Base-by-base conservation (phyloP, 192 early-diverging fungal genomes). In the Dissophora ornata region DNA sequence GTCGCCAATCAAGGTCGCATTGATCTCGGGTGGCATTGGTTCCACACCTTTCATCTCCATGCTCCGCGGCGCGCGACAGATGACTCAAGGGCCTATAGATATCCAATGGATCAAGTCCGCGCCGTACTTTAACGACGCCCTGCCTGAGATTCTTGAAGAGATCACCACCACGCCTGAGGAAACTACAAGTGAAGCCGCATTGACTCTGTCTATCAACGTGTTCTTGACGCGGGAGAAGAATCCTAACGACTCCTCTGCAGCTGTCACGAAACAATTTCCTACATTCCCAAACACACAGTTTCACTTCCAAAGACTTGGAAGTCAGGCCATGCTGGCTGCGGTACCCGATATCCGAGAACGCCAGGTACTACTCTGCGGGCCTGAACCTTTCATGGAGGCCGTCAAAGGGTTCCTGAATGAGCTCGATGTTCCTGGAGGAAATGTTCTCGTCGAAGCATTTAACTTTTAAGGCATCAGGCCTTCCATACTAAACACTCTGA, bases 11-110 rank as follows among this genome's bases (percentile, higher is more conserved):
- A 66, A 56, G 18, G 19, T 67, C 12, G 29, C 54, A 15, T 48
- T 75, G 4, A 67, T 75, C 26, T 75, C 71, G 26, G 71, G 71
- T 10, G 71, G 71, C 0, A 75, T 75, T 32, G 71, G 71, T 2
- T 65, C 63, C 5, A 75, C 71, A 0, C 71, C 71, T 3, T 75
- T 75, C 22, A 55, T 75, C 15, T 65, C 71, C 15, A 75, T 75
- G 71, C 41, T 75, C 13, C 62, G 71, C 2, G 71, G 71, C 2
- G 34, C 57, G 9, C 33, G 56, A 15, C 62, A 61, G 29, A 18
- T 29, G 34, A 3, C 16, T 8, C 25, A 25, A 19, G 30, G 25
- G 18, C 40, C 67, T 16, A 1, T 69, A 0, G 56, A 65, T 16
- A 67, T 75, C 21, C 56, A 61, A 3, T 75, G 71, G 71, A 34